Conservation (phyloP, 78 protist species). For the Andalucia godoyi region DNA sequence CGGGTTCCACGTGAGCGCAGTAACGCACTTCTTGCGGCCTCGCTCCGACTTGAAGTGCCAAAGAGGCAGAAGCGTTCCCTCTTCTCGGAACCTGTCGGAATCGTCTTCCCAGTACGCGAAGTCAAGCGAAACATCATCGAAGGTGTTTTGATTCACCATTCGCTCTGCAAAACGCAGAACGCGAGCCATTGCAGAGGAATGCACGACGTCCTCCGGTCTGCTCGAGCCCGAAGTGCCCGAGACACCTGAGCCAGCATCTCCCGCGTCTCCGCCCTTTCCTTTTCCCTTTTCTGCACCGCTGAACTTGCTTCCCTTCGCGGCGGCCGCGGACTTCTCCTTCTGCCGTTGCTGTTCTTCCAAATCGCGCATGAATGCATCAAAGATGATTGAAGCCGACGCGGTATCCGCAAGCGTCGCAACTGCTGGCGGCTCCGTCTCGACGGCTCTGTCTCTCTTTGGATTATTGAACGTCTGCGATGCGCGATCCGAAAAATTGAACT, state of each 20-base stretch:
- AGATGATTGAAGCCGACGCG: slow-evolving; percentile 54
- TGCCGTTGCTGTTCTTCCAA: slow-evolving; percentile 1
- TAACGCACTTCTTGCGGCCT: slow-evolving; percentile 26
- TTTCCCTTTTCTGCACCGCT: not conserved
- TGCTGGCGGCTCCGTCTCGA: slow-evolving; percentile 47
- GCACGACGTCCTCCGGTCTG: not conserved
- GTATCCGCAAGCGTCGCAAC: slow-evolving; percentile 1
- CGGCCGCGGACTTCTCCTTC: not conserved
- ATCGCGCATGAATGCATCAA: slow-evolving; percentile 56
- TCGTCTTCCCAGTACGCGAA: slow-evolving; percentile 59
- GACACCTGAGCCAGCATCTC: not conserved
- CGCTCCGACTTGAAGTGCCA: slow-evolving; percentile 28
- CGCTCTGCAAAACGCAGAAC: slow-evolving; percentile 51
- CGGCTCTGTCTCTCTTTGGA: slow-evolving; percentile 6
- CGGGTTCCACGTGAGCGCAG: slow-evolving; percentile 60
- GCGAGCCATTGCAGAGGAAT: not conserved
- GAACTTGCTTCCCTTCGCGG: not conserved
- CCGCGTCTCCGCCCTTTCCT: not conserved
- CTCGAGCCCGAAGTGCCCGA: not conserved
- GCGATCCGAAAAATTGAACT: slow-evolving; percentile 73
- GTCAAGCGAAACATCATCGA: slow-evolving; percentile 40
- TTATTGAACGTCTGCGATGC: slow-evolving; percentile 58
- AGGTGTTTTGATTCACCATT: slow-evolving; percentile 64
- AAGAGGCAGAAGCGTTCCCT: slow-evolving; percentile 66
- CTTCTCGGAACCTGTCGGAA: slow-evolving; percentile 32